phyloP scores from a whole-genome alignment of 768 basidiomycete species.

The Hebeloma cylindrosporum region DNA sequence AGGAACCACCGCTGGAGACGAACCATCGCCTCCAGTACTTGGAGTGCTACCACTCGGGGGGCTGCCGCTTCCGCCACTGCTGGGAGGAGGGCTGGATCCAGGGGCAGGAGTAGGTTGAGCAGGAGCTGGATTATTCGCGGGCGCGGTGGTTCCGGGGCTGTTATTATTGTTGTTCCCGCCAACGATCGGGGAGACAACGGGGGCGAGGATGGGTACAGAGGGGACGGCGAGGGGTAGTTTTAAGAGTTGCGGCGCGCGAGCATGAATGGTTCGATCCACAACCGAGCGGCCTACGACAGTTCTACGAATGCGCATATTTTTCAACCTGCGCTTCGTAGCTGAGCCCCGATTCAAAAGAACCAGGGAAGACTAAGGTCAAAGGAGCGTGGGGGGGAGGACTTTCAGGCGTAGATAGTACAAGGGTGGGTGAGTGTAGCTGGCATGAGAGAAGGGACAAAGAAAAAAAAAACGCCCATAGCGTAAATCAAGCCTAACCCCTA shows the following conservation, averaged over 20 bases:
- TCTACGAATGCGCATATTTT: conserved; percentile 12
- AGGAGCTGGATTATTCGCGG: conserved; percentile 16
- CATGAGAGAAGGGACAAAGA: no score
- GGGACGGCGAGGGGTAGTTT: conserved; percentile 39
- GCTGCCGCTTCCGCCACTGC: conserved; percentile 12
- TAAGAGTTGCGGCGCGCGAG: conserved; percentile 40
- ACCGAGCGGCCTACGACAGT: conserved; percentile 15
- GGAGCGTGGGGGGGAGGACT: no score
- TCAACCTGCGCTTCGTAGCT: no score
- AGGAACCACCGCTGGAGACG: no score
- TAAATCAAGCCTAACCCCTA: no score
- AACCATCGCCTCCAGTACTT: conserved; percentile 17
- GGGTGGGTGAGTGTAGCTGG: no score
- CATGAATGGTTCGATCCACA: conserved; percentile 24
- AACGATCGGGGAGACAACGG: conserved; percentile 36
- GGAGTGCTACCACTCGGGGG: conserved; percentile 8
- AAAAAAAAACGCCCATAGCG: no score
- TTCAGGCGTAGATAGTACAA: no score
- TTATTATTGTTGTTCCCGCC: conserved; percentile 23
- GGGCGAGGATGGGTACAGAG: conserved; percentile 40
- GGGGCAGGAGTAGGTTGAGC: conserved; percentile 13
- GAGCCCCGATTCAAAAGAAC: no score
- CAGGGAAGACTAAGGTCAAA: no score
- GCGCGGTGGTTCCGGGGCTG: conserved; percentile 8
- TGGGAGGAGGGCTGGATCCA: conserved; percentile 12